Evolutionary conservation across 1,139 yeast species (phyloP).

Genomic region (Saccharomycopsis phalli): DNA sequence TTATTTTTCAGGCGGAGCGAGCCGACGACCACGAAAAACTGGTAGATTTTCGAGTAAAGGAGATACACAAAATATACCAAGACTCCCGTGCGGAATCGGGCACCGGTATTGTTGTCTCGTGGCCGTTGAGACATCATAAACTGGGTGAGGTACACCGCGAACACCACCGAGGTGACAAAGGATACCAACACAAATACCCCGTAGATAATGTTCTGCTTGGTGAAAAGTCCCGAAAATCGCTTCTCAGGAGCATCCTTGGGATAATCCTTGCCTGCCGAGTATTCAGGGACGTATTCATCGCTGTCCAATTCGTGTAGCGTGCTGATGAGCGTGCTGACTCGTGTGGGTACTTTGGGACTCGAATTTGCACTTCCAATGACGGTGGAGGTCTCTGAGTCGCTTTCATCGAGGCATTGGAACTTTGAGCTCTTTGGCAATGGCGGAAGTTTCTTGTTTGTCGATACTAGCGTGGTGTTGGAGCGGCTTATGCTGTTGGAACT

Average conservation of each 20-base stretch:
- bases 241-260: no score
- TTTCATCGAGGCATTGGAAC: neutral
- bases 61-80: conserved; percentile 4
- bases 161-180: conserved; percentile 5
- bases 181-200: conserved; percentile 5
- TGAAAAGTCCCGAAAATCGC: no score
- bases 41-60: conserved; percentile 16
- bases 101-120: no score
- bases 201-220: conserved; percentile 4
- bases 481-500: neutral
- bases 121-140: conserved; percentile 5
- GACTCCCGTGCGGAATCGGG: conserved; percentile 1
- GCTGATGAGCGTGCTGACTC: neutral
- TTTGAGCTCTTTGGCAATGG: conserved; percentile 4
- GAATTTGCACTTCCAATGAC: neutral
- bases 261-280: no score
- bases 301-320: neutral
- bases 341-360: neutral
- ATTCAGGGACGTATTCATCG: neutral
- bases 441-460: conserved; percentile 24
- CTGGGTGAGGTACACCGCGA: neutral
- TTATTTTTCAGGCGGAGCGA: conserved; percentile 14
- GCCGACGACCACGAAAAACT: conserved; percentile 7
- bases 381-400: neutral
- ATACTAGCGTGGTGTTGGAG: neutral